A percentile compares a stretch with the other conserved stretches of the same genome.
These are phyloP conservation scores for Dryas integrifolia DNA, from an alignment of 331 rosid genomes.

Conservation along the genomic window DNA sequence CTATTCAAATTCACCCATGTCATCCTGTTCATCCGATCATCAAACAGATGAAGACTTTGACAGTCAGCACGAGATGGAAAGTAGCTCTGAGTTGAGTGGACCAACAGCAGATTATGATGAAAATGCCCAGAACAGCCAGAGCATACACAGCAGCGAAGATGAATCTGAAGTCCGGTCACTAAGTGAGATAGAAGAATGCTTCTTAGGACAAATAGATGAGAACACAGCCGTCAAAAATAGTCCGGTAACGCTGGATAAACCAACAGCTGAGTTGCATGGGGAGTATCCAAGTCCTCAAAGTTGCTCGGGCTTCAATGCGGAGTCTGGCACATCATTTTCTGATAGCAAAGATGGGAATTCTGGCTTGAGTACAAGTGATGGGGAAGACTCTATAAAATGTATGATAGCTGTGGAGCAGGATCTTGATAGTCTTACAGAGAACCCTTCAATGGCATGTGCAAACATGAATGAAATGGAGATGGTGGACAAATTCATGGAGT, in stretches of 20 bases:
- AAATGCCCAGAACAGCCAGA: conserved; percentile 39
- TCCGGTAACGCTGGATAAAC: conserved; percentile 29
- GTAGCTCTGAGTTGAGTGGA: conserved; percentile 53
- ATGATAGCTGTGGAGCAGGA: conserved; percentile 29
- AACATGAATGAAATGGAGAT: conserved; percentile 41
- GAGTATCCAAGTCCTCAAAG: conserved; percentile 38
- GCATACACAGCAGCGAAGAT: conserved; percentile 53
- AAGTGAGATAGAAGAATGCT: conserved; percentile 65
- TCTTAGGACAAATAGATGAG: conserved; percentile 53
- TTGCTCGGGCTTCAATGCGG: conserved; percentile 41
- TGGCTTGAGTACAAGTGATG: conserved; percentile 40
- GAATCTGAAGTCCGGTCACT: conserved; percentile 38
- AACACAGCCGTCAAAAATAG: conserved; percentile 26
- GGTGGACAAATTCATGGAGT: conserved; percentile 35
- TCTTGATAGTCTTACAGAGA: conserved; percentile 25
- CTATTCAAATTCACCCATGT: conserved; percentile 60
- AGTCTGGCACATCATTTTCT: conserved; percentile 35
- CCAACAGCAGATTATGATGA: conserved; percentile 45
- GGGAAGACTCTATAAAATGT: conserved; percentile 34
- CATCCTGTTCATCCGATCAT: conserved; percentile 57
- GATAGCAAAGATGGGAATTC: conserved; percentile 47
- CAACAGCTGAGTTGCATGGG: conserved; percentile 29
- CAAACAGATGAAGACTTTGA: conserved; percentile 59
- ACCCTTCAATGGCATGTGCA: conserved; percentile 36
- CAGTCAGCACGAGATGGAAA: conserved; percentile 68